Percentiles rank a stretch among this genome's conserved stretches.
Conservation (phyloP, 2,329 filamentous ascomycete species). For the Pseudogymnoascus sp. region DNA sequence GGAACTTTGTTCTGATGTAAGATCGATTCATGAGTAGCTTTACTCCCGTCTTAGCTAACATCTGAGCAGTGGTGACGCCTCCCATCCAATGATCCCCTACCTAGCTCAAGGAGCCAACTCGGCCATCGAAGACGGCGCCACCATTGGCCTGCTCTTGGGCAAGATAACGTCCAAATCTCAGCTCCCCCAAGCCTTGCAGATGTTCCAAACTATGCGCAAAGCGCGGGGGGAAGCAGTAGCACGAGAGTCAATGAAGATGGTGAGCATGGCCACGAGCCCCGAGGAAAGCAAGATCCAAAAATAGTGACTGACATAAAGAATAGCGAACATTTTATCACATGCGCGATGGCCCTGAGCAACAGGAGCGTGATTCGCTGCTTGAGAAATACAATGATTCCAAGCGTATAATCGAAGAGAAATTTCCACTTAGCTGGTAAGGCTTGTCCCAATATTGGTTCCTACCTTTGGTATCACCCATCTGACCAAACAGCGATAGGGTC, state of each 20-base stretch:
- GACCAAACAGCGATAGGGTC: slow-evolving; percentile 32
- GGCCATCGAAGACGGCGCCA: slow-evolving; percentile 59
- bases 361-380: slow-evolving; percentile 48
- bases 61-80: slow-evolving; percentile 43
- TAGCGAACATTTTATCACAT: slow-evolving; percentile 45
- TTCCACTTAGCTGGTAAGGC: slow-evolving; percentile 48
- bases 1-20: slow-evolving; percentile 16
- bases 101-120: slow-evolving; percentile 60
- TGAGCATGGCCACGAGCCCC: slow-evolving; percentile 16
- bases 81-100: slow-evolving; percentile 56
- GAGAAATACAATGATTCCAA: slow-evolving; percentile 39
- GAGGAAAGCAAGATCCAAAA: background rate
- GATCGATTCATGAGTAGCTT: background rate
- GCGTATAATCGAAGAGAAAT: slow-evolving; percentile 39
- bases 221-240: slow-evolving; percentile 45
- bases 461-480: background rate
- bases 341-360: slow-evolving; percentile 46
- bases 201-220: slow-evolving; percentile 41
- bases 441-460: background rate
- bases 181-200: slow-evolving; percentile 34
- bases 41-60: background rate
- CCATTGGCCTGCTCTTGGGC: slow-evolving; percentile 49
- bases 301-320: background rate
- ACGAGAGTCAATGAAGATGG: slow-evolving; percentile 48
- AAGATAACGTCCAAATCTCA: slow-evolving; percentile 37